A percentile compares a stretch with the other conserved stretches of the same genome.
These are phyloP conservation scores for Scleroderma bovista DNA, from an alignment of 768 basidiomycete genomes.

Conservation along the genomic window DNA sequence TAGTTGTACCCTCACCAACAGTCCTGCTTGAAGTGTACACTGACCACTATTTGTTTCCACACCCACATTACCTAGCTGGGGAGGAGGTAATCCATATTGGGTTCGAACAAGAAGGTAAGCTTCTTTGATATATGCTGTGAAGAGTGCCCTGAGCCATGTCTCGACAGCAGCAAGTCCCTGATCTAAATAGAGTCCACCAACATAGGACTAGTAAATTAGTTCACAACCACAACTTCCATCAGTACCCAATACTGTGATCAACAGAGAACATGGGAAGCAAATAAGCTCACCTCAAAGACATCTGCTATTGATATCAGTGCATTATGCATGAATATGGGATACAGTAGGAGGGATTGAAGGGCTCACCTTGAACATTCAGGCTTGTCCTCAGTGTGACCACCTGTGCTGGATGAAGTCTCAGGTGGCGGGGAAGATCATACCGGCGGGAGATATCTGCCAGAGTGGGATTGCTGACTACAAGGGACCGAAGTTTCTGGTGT, in stretches of 20 bases:
- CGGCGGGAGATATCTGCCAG: slow-evolving; percentile 64
- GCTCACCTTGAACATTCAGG: slow-evolving; percentile 63
- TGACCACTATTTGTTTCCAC: no score
- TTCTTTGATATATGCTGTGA: slow-evolving; percentile 54
- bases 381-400: slow-evolving; percentile 67
- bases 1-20: neutral
- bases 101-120: slow-evolving; percentile 61
- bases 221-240: slow-evolving; percentile 1
- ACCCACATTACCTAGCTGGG: slow-evolving; percentile 15
- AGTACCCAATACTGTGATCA: neutral
- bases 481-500: slow-evolving; percentile 67
- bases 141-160: slow-evolving; percentile 56
- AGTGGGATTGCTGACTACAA: slow-evolving; percentile 70
- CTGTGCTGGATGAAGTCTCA: slow-evolving; percentile 68
- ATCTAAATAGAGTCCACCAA: slow-evolving; percentile 73
- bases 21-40: no score
- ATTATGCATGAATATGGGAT: neutral
- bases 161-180: slow-evolving; percentile 54
- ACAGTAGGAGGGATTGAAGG: neutral
- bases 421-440: slow-evolving; percentile 57
- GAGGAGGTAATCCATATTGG: slow-evolving; percentile 61
- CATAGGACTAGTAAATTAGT: slow-evolving; percentile 51
- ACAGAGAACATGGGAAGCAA: neutral
- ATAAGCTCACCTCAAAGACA: slow-evolving; percentile 60
- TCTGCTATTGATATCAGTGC: slow-evolving; percentile 45